Base-by-base conservation (phyloP, 305 asterid species). In the Rubia tinctorum region DNA sequence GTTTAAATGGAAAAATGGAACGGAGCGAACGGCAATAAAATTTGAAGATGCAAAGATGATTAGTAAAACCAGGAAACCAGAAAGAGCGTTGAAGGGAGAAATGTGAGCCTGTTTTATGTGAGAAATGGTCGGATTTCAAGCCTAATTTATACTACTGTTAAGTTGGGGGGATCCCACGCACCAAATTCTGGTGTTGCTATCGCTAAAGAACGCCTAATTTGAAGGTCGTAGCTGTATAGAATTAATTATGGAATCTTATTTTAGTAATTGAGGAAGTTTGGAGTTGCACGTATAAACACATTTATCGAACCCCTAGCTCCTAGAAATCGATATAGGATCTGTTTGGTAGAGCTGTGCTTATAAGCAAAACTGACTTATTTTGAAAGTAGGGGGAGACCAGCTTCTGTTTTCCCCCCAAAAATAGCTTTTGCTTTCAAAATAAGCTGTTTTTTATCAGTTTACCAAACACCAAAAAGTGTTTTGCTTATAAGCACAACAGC, bases 21-120 rank as follows among this genome's bases (percentile, higher is more conserved):
- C 76, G 68, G 73, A 37, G 58, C 67, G 25, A 68, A 66, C 74
- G 81, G 79, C 77, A 69, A 73, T 59, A 51, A 64, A 73, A 60
- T 73, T 80, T 7, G 71, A n/a, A n/a, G 6, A 71, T 44, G 51
- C 81, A 80, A 60, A 80, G 77, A 73, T 53, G 58, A 71, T 59
- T 69, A 66, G 58, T 51, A 51, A 51, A 51, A 51, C 58, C 58
- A 15, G 22, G 39, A 34, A 23, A 60, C 65, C 65, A 60, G 30
- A 60, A 23, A 60, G 68, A 11, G 7, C 37, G n/a, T 73, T 49
- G 66, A 73, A 73, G 71, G 20, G 20, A 17, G 67, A 65, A 73
- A 73, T 49, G 56, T 49, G 56, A 49, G 56, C 56, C 53, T 15
- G 7, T 15, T 2, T 49, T 49, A 7, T 18, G 17, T 51, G 66